Evolutionary conservation across 768 basidiomycete species (phyloP), one percentile per base, ranked within the genome.

Genomic region (Termitomyces sp.): DNA sequence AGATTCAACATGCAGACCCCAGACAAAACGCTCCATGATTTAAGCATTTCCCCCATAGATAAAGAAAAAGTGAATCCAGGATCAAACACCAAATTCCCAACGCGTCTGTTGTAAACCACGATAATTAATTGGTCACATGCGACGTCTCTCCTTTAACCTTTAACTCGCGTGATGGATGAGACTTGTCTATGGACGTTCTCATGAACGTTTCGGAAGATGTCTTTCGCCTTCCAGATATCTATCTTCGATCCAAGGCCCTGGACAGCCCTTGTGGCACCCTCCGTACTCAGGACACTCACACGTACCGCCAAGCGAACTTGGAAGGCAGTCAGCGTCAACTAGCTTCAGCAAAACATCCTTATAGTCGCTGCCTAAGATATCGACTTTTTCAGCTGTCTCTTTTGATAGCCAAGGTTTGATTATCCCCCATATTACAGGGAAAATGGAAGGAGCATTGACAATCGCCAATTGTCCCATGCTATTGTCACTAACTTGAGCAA

Each of bases 401-500:
- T 85, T 85, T 14, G 87, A 77, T 53, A 91, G 72, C 88, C 88
- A 90, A 3, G 81, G 85, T 65, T 81, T 86, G 28, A 91, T 77
- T 53, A 81, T 69, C 45, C 74, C 72, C 88, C 88, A 91, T 58
- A 91, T 89, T 28, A 80, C 77, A 1, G 88, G 81, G 70, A 91
- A 90, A 4, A 85, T 83, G 4, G 82, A 74, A 2, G 88, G 88
- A 1, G 88, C 87, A 59, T 90, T 91, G 53, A 90, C 75, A 59
- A 91, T 81, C 6, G 78, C 80, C 32, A 90, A 71, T 66, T 87
- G 83, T 2, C 87, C 87, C 87, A 90, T 87, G 4, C 88, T 90
- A 24, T 49, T 20, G 42, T 16, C 54, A 38, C 8, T 57, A 43
- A 12, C 33, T 16, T 48, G 32, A 54, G n/a, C 6, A 35, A 20